phyloP scores from a whole-genome alignment of 192 early-diverging fungal genomes.

The Backusella westeae region DNA sequence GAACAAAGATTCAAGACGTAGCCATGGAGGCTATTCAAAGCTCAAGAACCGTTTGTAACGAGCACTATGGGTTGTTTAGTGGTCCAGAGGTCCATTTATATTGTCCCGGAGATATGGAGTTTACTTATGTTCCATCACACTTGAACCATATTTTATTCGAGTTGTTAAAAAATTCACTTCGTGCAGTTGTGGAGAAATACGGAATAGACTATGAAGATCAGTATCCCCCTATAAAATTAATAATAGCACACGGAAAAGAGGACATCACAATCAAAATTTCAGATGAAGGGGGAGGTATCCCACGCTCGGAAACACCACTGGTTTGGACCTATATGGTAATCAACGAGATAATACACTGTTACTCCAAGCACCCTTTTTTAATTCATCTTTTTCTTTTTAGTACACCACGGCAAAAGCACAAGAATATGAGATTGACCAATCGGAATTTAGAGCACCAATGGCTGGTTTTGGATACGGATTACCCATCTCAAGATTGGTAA shows the following conservation, averaged over 20 bases:
- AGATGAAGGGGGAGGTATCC: constrained; percentile 94
- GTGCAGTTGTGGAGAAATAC: constrained; percentile 91
- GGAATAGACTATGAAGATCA: constrained; percentile 75
- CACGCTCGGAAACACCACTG: constrained; percentile 79
- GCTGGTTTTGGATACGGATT: constrained; percentile 94
- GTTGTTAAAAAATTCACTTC: constrained; percentile 94
- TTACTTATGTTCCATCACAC: constrained; percentile 97
- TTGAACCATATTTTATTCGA: constrained; percentile 98
- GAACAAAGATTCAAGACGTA: constrained; percentile 77
- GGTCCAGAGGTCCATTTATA: constrained; percentile 77
- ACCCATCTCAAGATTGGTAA: constrained; percentile 73
- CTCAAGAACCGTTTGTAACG: constrained; percentile 88
- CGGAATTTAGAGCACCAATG: constrained; percentile 80
- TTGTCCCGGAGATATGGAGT: constrained; percentile 80
- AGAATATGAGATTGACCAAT: constrained; percentile 64
- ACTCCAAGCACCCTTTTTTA: background rate
- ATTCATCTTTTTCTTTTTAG: constrained; percentile 15
- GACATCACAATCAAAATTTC: constrained; percentile 97
- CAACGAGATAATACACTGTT: background rate
- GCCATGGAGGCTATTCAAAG: constrained; percentile 88
- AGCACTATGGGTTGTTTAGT: constrained; percentile 81
- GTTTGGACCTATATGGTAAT: constrained; percentile 93
- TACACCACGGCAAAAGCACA: constrained; percentile 77
- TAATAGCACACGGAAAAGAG: constrained; percentile 83
- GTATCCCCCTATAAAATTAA: constrained; percentile 91